Evolutionary conservation across 169 alveolate species (phyloP).

Genomic region (Blepharisma undulans): DNA sequence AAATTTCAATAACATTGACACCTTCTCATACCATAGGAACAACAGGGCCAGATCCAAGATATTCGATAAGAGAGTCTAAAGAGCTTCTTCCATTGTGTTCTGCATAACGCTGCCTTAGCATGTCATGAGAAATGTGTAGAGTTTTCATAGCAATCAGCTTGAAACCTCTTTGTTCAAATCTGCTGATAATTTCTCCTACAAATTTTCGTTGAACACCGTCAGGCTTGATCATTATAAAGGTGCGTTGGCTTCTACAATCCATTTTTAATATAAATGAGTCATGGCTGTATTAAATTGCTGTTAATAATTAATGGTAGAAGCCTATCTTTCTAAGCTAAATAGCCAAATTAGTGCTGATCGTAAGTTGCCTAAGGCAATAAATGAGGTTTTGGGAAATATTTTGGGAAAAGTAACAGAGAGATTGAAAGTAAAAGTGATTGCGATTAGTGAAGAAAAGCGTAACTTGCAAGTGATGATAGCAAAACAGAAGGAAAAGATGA

Average conservation of each 20-base stretch:
- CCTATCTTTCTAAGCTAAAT: not conserved
- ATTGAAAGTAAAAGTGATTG: not conserved
- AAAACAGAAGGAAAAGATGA: not conserved
- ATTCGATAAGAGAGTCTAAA: slow-evolving; percentile 90
- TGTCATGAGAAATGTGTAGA: slow-evolving; percentile 82
- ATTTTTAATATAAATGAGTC: slow-evolving; percentile 4
- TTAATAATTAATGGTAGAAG: not conserved
- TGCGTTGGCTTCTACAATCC: slow-evolving; percentile 83
- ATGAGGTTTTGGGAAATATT: not conserved
- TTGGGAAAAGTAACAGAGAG: not conserved
- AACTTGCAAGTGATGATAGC: not conserved
- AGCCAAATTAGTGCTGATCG: not conserved
- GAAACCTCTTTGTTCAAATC: slow-evolving; percentile 95
- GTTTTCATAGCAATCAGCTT: slow-evolving; percentile 94
- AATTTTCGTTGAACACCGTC: slow-evolving; percentile 98
- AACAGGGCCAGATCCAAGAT: slow-evolving; percentile 95
- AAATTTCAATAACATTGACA: slow-evolving; percentile 91
- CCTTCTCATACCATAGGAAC: slow-evolving; percentile 99
- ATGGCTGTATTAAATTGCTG: not conserved
- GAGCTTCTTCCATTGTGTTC: slow-evolving; percentile 94
- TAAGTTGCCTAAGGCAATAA: not conserved
- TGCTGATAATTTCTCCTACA: slow-evolving; percentile 92
- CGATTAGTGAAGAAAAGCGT: not conserved
- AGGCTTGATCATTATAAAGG: slow-evolving; percentile 98
- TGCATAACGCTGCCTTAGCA: slow-evolving; percentile 94